phyloP scores from a whole-genome alignment of 202 grass and related monocot genomes.

The Panicum hallii region DNA sequence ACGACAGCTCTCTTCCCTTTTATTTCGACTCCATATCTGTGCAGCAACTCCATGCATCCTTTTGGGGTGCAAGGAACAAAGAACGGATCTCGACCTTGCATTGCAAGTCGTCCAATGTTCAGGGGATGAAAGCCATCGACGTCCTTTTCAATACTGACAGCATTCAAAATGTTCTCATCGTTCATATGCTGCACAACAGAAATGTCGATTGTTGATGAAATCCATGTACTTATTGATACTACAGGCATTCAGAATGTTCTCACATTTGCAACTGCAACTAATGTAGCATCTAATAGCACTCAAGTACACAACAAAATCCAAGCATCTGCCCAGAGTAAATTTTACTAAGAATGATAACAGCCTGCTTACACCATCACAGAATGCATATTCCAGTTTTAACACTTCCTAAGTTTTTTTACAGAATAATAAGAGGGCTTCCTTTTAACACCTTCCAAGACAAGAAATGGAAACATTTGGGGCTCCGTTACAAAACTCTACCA shows the following conservation, averaged over 20 bases:
- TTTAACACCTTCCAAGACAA: not conserved
- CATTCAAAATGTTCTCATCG: conserved; percentile 85
- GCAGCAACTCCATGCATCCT: conserved; percentile 95
- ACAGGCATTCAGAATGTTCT: conserved; percentile 52
- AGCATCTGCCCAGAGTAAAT: not conserved
- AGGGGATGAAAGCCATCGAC: conserved; percentile 96
- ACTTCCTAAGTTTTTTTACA: not conserved
- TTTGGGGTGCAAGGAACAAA: conserved; percentile 98
- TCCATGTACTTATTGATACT: conserved; percentile 56
- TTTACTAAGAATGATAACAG: not conserved
- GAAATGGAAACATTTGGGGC: not conserved
- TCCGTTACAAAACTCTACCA: not conserved
- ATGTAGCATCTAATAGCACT: not conserved
- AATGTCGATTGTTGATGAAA: conserved; percentile 42
- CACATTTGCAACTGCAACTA: conserved; percentile 49
- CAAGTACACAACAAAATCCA: conserved; percentile 24
- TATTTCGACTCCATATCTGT: conserved; percentile 78
- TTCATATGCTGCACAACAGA: conserved; percentile 82
- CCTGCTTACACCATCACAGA: not conserved
- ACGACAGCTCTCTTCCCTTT: conserved; percentile 93
- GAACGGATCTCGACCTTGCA: conserved; percentile 91
- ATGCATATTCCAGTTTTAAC: too few species aligned
- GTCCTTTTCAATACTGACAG: conserved; percentile 89
- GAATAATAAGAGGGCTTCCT: not conserved
- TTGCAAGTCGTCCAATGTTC: conserved; percentile 94